Conservation (phyloP, 305 asterid species). For the Andrographis paniculata region DNA sequence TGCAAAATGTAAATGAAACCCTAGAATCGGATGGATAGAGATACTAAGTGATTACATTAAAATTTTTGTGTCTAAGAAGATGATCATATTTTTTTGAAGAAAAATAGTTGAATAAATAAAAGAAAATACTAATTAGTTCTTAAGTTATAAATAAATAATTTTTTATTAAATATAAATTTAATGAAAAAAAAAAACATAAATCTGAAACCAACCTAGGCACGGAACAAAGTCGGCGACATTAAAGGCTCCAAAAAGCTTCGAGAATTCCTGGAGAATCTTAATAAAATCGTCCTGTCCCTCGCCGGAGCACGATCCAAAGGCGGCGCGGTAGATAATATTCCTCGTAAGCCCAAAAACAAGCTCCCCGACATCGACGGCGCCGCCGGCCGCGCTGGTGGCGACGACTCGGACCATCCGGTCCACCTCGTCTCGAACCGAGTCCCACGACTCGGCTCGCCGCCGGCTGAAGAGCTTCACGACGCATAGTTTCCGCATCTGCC, state of each 20-base stretch:
- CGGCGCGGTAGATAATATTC: slow-evolving; percentile 47
- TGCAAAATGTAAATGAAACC: no score
- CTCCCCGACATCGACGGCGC: slow-evolving; percentile 42
- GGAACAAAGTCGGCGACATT: slow-evolving; percentile 57
- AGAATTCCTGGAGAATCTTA: slow-evolving; percentile 42
- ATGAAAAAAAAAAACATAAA: no score
- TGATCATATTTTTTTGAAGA: no score
- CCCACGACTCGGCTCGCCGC: slow-evolving; percentile 61
- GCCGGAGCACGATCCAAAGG: slow-evolving; percentile 41
- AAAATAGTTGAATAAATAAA: no score
- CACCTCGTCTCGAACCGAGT: slow-evolving; percentile 52
- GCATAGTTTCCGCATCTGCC: slow-evolving; percentile 59
- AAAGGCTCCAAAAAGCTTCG: slow-evolving; percentile 53
- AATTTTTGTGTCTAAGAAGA: no score
- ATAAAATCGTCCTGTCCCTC: slow-evolving; percentile 52
- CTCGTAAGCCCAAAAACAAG: slow-evolving; percentile 43
- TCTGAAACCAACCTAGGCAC: no score
- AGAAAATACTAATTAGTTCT: no score
- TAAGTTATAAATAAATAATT: no score
- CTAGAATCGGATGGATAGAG: no score
- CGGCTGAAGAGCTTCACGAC: slow-evolving; percentile 65
- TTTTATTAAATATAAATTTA: no score
- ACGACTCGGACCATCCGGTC: slow-evolving; percentile 25
- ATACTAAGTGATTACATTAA: no score
- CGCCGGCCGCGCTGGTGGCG: slow-evolving; percentile 19